Base-by-base conservation (phyloP, 2,329 filamentous ascomycete species). In the Ophioceras dolichostomum region DNA sequence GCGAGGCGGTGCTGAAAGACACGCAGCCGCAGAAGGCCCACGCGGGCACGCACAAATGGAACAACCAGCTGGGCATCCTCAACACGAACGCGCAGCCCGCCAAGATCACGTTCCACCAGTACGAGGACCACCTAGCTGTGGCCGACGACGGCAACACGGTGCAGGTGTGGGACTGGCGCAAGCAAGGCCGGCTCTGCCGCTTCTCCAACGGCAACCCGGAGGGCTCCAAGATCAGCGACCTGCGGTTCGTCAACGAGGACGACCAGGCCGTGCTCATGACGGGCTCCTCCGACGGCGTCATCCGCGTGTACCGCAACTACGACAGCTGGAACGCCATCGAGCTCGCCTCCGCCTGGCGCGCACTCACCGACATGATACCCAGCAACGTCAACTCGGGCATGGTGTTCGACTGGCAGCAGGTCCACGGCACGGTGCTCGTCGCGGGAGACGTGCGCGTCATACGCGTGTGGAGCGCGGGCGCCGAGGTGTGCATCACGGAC, bases 381-480 rank as follows among this genome's bases (percentile, higher is more conserved):
- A 94, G 85, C 56, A 94, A 89, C 50, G 82, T 88, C 51, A 94
- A 94, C 56, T 88, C 88, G 1, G 91, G 91, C 17, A 81, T 98
- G 60, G 89, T 96, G 19, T 93, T 96, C 54, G 89, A 98, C 57
- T 98, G 91, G 91, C 89, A 96, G 56, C 91, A 98, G 61, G 88
- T 93, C n/a, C 85, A 86, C 47, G 91, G 91, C 7, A 84, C 86
- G 42, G 80, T 94, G 7, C 70, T 98, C n/a, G 91, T 96, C 22
- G 91, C 91, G 10, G 91, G 91, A 32, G 91, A 98, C 55, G 86
- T 95, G 38, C 84, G 91, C 40, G 84, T 95, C 24, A 95, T 98
- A 48, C 76, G 88, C 26, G 85, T 96, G 24, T 98, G 91, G 91
- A 91, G 93, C 53, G 89, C 89, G 13, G 86, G 85, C 7, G 83